Base-by-base conservation (phyloP, 139 green algal genomes). In the Microglena sp. region DNA sequence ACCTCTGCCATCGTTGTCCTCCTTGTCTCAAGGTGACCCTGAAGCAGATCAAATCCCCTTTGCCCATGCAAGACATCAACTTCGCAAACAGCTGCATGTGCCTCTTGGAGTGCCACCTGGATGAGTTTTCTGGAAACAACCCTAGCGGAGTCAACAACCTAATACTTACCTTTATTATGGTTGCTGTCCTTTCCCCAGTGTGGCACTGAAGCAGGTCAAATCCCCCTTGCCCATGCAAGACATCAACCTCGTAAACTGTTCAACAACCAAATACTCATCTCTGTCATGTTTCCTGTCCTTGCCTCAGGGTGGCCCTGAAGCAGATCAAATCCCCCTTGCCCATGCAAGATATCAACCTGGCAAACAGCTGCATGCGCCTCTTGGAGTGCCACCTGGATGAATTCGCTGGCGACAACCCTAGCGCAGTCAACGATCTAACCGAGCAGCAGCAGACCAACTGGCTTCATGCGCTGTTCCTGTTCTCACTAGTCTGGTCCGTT, bases 401-500 rank as follows among this genome's bases (percentile, higher is more conserved):
- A 24, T 92, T 66, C 15, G 29, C 33, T 21, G 5, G 8, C 31
- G 29, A 36, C 21, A 44, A 45, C 43, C 28, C 18, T 22, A 11
- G 29, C 18, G n/a, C 59, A 18, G 3, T 62, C 0, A 60, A 62
- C 30, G 66, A 82, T 33, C 32, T 82, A 53, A 67, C 64, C 22
- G 75, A 78, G 55, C 33, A 68, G 43, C 69, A 82, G 60, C 67
- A 68, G 35, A 22, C 60, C 1, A 59, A 28, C n/a, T 74, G 59
- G 67, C 32, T 91, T 15, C 71, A 87, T 57, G 33, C 88, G 21
- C 69, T 77, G 29, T 89, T 92, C 65, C 66, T 90, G 40, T 92
- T 92, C 62, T 67, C 76, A 11, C 53, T 88, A 5, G 69, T 89
- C 45, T 92, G 86, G 86, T 86, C 78, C 5, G 30, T 92, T 3